Base-by-base conservation (phyloP, 805 yeast species). In the Lipomyces mesembrius region DNA sequence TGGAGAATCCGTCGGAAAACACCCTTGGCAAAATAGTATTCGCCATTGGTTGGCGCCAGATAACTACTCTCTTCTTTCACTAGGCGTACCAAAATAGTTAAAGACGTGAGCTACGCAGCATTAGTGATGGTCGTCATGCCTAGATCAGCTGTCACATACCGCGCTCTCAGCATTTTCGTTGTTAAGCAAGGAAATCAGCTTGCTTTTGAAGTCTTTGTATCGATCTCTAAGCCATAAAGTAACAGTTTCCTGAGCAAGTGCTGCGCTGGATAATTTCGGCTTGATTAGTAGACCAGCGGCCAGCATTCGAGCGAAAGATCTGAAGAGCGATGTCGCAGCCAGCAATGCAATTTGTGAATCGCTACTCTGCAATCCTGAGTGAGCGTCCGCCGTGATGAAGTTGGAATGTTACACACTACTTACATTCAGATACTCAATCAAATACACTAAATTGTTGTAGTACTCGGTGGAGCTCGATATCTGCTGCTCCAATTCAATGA, bases 1-100 rank as follows among this genome's bases (percentile, higher is more conserved):
- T 68, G 37, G 64, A 75, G 4, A 84, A 78, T 56, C 85, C 77
- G 37, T 75, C 75, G 67, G 77, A 83, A 74, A 82, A 87, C 11
- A 85, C 79, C 57, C 77, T 79, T 84, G 7, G 97, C 90, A 76
- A 91, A 91, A 73, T 79, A 87, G 60, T 86, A 83, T 65, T 89
- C 87, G 61, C 81, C 79, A 34, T 75, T 75, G 61, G 80, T 78
- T 14, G 90, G 82, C 7, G 85, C 83, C 74, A 86, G 79, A 74
- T 83, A 76, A 37, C 77, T 75, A 39, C 88, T 81, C 77, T 91
- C 96, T 17, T 63, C 74, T 79, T 67, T 82, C 77, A 43, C 84
- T 78, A 73, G 89, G 90, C 75, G 74, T 62, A 77, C 35, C 27
- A 71, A 62, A 32, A 76, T 67, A 17, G 74, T 65, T 43, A 77